Base-by-base conservation (phyloP, 179 eudicot species). In the Drosera spatulata region DNA sequence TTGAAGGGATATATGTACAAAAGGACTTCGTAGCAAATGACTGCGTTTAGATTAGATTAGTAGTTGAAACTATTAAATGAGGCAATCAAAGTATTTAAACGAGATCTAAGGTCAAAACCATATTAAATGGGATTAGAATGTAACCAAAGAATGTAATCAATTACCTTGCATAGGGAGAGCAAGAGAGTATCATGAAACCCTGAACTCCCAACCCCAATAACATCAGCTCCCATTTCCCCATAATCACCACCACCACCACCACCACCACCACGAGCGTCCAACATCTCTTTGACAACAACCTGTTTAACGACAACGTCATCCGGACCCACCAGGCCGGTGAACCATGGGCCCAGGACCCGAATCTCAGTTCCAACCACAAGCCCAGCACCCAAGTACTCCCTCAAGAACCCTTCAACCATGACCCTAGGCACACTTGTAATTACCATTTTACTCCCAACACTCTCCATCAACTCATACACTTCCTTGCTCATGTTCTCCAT, bases 361-460 rank as follows among this genome's bases (percentile, higher is more conserved):
- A 91, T 66, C 64, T 91, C 95, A 59, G 83, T 84, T 14, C 89
- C 98, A 33, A 77, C 9, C 62, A 91, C 89, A 38, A 61, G 33
- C 62, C 72, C 79, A 60, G 82, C 87, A 39, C 61, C 64, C 70
- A 91, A 66, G 69, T 91, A 91, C 64, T 91, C 98, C 72, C 73
- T 86, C 2, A 82, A 58, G 58, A 91, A 91, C 7, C 86, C 78
- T 43, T 88, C 95, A 33, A 91, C 91, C 98, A 91, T 88, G 0
- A 91, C 95, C 47, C 79, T 88, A 1, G 98, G 98, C 10, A 85
- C 66, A 63, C 77, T 79, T 2, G 95, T 91, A 50, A 86, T 64
- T 1, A 85, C 80, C 47, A 73, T 79, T 62, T 62, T 80, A 37
- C 41, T 15, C 63, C 71, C 80, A 1, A 81, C 62, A 41, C 75